Evolutionary conservation across 2,329 filamentous ascomycete species (phyloP), one percentile per base, ranked within the genome.

Genomic region (Harringtonia lauricola): DNA sequence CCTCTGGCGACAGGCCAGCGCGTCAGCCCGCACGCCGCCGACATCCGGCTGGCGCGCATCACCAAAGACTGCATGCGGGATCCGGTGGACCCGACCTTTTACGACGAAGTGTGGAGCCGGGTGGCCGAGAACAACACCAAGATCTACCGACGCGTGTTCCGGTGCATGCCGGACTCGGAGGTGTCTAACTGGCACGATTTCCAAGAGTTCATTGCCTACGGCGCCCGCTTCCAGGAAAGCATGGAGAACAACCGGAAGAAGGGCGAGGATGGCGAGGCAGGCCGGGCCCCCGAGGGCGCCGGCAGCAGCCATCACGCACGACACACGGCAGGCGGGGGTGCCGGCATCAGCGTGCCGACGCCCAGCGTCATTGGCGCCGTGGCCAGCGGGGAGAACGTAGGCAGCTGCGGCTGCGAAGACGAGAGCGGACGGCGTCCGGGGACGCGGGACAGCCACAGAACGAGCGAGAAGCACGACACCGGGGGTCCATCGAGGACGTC

Each of bases 81-180:
- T 61, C 92, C 94, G 0, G 65, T 98, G 34, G 81, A 82, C 46
- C 74, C 86, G 43, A 67, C 73, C 2, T 98, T 98, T 63, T 85
- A 86, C 58, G 77, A 92, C 37, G 85, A 94, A 49, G 80, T 86
- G 2, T 98, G 94, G 94, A 81, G 83, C 51, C 74, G 79, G 17
- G 80, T 88, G 42, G 92, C 92, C 1, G 80, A 84, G 50, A 96
- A 96, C 67, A 98, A 98, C 60, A 98, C 92, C 3, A 90, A 88
- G 58, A 75, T 98, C 39, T 98, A 86, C 65, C 83, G 92, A 28
- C 79, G 84, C 48, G 90, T 98, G 9, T 98, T 98, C 68, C 81
- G 89, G 38, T 95, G 89, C 62, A 94, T 94, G 85, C 92, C 92
- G 1, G 92, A 98, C 59, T 95, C 81, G 41, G 87, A 95, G 57